Conservation (phyloP, 1,284 basidiomycete genomes). For the Sporisorium reilianum region DNA sequence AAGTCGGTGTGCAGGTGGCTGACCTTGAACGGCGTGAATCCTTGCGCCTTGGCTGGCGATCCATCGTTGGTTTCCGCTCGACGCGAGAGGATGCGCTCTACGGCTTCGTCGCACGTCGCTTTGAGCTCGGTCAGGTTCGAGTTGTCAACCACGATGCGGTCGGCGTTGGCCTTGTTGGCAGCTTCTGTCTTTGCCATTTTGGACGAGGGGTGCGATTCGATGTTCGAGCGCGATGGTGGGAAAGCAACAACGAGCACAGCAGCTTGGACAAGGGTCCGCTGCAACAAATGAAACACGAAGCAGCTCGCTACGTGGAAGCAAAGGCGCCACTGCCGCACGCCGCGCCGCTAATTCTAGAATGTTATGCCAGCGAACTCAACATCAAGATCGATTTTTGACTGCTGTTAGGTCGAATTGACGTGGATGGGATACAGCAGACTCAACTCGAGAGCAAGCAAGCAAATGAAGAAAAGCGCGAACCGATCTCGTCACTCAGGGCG, state of each 20-base stretch:
- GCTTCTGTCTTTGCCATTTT: slow-evolving; percentile 14
- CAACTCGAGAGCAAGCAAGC: too few species aligned
- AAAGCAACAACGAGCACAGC: neutral
- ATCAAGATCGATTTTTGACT: neutral
- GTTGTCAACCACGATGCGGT: slow-evolving; percentile 60
- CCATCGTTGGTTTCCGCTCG: slow-evolving; percentile 29
- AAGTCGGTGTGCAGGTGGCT: slow-evolving; percentile 62
- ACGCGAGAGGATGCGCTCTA: slow-evolving; percentile 52
- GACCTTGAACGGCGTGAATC: slow-evolving; percentile 58
- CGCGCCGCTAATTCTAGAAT: neutral
- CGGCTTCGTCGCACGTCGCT: slow-evolving; percentile 63
- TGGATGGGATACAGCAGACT: too few species aligned
- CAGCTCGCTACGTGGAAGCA: slow-evolving; percentile 12
- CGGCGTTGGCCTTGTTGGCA: slow-evolving; percentile 9
- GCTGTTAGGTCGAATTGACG: too few species aligned
- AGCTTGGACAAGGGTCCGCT: neutral
- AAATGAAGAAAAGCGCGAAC: neutral
- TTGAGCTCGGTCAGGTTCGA: slow-evolving; percentile 62
- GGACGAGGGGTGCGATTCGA: neutral
- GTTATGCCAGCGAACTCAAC: slow-evolving; percentile 2
- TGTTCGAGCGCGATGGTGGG: slow-evolving; percentile 1
- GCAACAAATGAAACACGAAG: neutral
- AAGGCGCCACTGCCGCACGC: too few species aligned
- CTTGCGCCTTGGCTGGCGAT: slow-evolving; percentile 13
- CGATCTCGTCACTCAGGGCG: neutral